phyloP scores from a whole-genome alignment of 73 alveolate species.

The Paramecium pentaurelia region DNA sequence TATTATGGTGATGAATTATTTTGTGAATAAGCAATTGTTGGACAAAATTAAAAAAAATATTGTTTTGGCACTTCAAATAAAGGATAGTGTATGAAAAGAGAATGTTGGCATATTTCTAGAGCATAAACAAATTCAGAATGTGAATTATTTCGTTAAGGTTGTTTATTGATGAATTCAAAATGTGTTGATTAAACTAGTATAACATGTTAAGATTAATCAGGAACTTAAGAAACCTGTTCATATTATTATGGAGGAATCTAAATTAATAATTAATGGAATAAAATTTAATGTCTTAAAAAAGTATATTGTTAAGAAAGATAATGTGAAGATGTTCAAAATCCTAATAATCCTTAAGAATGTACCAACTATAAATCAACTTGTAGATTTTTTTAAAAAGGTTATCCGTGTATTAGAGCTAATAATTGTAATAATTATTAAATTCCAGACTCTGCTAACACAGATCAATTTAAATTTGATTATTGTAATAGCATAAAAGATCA shows the following conservation, averaged over 20 bases:
- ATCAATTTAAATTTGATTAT: neutral
- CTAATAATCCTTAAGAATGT: neutral
- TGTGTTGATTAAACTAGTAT: neutral
- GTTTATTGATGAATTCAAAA: neutral
- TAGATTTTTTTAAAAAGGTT: neutral
- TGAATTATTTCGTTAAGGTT: neutral
- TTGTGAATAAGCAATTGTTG: neutral
- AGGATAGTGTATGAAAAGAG: neutral
- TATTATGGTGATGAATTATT: neutral
- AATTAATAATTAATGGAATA: neutral
- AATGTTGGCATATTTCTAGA: neutral
- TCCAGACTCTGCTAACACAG: neutral
- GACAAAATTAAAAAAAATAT: neutral
- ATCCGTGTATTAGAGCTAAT: neutral
- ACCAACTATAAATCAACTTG: neutral
- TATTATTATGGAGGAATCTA: neutral
- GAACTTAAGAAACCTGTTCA: neutral
- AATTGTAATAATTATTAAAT: neutral
- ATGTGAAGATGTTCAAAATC: neutral
- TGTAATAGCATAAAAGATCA: neutral
- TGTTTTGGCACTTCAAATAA: neutral
- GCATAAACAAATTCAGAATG: neutral
- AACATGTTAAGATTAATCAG: neutral
- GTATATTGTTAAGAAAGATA: neutral
- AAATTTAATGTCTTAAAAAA: neutral